A percentile compares a stretch with the other conserved stretches of the same genome.
phyloP scores from a whole-genome alignment of 2,329 filamentous ascomycete species.

The Cytospora piceae region DNA sequence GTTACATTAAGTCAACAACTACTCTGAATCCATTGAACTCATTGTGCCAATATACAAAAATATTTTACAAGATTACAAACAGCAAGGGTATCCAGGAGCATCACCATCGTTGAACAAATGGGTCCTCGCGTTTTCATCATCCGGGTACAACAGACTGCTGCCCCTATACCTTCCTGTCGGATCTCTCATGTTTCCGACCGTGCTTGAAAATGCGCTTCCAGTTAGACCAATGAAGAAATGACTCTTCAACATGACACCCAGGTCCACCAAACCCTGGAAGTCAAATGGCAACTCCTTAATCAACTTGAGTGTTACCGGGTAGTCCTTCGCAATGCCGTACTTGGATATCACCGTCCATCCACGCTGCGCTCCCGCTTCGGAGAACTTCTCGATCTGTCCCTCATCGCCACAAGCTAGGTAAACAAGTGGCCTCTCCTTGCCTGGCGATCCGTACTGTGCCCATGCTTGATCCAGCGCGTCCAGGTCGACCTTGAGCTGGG shows the following conservation, averaged over 20 bases:
- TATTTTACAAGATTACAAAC: constrained; percentile 35
- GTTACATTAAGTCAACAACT: no score
- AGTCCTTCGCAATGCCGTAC: constrained; percentile 36
- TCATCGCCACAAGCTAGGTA: constrained; percentile 43
- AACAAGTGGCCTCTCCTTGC: constrained; percentile 36
- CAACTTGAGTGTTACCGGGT: constrained; percentile 31
- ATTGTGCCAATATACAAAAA: not conserved
- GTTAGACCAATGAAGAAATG: constrained; percentile 38
- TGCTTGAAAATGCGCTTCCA: constrained; percentile 37
- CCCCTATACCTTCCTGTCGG: constrained; percentile 38
- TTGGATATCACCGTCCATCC: constrained; percentile 44
- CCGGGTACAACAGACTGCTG: constrained; percentile 33
- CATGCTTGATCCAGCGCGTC: constrained; percentile 42
- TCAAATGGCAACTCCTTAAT: constrained; percentile 37
- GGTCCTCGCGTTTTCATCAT: constrained; percentile 37
- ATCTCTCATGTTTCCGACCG: constrained; percentile 37
- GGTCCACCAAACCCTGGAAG: constrained; percentile 39
- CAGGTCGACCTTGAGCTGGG: constrained; percentile 40
- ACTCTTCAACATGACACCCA: constrained; percentile 37
- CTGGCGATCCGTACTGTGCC: constrained; percentile 34
- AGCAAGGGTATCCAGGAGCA: constrained; percentile 37
- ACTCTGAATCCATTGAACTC: not conserved
- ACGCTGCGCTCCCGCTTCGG: constrained; percentile 35
- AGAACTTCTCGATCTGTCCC: constrained; percentile 39
- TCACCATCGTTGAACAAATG: constrained; percentile 39